phyloP scores from a whole-genome alignment of 495 filamentous ascomycete species.

The Tuber umbilicatum region DNA sequence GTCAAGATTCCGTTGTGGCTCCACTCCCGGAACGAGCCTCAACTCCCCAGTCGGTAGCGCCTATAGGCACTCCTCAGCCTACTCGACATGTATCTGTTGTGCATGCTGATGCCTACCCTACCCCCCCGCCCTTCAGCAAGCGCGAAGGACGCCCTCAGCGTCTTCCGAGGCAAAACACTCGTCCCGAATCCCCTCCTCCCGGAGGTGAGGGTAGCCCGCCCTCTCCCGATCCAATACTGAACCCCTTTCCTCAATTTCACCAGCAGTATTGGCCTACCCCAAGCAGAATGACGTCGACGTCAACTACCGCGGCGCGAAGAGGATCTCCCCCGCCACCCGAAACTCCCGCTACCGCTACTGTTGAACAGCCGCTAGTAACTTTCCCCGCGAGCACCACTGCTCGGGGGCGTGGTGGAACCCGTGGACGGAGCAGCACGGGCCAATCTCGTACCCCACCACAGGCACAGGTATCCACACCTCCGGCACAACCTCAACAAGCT shows the following conservation, averaged over 20 bases:
- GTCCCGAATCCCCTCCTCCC: constrained; percentile 45
- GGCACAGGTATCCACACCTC: constrained; percentile 12
- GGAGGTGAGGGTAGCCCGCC: constrained; percentile 35
- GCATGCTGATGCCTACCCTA: constrained; percentile 44
- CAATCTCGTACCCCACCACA: constrained; percentile 28
- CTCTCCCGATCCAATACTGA: constrained; percentile 32
- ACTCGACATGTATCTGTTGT: constrained; percentile 40
- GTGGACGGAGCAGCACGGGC: constrained; percentile 9
- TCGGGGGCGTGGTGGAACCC: constrained; percentile 73
- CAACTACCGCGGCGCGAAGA: constrained; percentile 83
- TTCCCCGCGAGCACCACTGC: constrained; percentile 89
- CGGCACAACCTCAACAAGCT: constrained; percentile 44
- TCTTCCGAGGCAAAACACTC: constrained; percentile 61
- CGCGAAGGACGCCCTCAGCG: constrained; percentile 60
- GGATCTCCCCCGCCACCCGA: constrained; percentile 94
- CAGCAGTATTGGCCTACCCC: constrained; percentile 65
- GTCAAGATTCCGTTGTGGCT: constrained; percentile 50
- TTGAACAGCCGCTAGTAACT: constrained; percentile 61
- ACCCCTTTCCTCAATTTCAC: constrained; percentile 53
- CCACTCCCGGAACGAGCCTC: constrained; percentile 45
- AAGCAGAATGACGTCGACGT: constrained; percentile 75
- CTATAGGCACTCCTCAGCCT: constrained; percentile 13
- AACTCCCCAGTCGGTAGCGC: constrained; percentile 30
- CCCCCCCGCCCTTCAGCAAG: constrained; percentile 58
- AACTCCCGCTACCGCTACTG: constrained; percentile 75